Evolutionary conservation across 2,329 filamentous ascomycete genomes (phyloP), one percentile per base, ranked within the genome.

Genomic region (Trichoderma pleuroti): DNA sequence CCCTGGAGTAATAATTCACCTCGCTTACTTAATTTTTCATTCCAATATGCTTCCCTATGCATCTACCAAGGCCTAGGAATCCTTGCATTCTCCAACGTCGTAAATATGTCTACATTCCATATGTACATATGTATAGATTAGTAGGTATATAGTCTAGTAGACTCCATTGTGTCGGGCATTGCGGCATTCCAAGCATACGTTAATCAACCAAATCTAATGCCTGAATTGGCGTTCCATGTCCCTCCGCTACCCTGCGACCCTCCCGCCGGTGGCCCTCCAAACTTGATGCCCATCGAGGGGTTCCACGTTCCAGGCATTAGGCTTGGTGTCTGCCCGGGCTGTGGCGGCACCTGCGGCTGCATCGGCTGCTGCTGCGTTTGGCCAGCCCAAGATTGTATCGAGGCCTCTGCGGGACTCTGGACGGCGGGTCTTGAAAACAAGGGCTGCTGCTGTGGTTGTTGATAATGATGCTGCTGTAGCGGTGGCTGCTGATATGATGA

Each of bases 281-380:
- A 97, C 70, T 90, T 90, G 76, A 97, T 96, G 0, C 91, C 92
- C 85, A 93, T 90, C 2, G 91, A 90, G 0, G 93, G 93, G 69
- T 88, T 90, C 94, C 94, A 97, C 78, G 79, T 77, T 9, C 74
- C 73, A 11, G 76, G 73, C 74, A 77, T 76, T 1, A 76, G 74
- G 11, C 76, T 75, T 0, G 82, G 77, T 63, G 82, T 80, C 2
- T 85, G 82, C 69, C 85, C 82, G 0, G 87, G 86, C 56, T 79
- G 80, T 0, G 76, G 87, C 24, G 34, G 52, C 0, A 76, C 87
- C 82, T 78, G 91, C 74, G 24, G 42, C 18, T 63, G 64, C 0
- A 76, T 87, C 81, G 78, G 91, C 74, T 11, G 24, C n/a, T 52
- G 69, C 46, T 90, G 86, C 21, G 90, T 87, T 60, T 85, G 83